These are phyloP conservation scores for Apiotrichum domesticum DNA, from an alignment of 1,284 basidiomycete species.

Conservation along the genomic window DNA sequence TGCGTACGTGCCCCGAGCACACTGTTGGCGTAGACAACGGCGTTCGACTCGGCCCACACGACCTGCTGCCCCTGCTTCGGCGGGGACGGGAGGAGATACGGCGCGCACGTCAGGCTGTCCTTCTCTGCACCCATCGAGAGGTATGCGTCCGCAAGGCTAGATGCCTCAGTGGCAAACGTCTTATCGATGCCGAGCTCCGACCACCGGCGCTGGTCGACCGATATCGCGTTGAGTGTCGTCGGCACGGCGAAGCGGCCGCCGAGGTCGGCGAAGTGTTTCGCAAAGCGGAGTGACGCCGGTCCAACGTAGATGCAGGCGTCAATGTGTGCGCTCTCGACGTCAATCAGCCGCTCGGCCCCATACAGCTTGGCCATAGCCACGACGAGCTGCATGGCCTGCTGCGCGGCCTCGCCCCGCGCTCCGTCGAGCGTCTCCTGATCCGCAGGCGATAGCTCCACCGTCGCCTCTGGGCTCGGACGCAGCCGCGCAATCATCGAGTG, in stretches of 20 bases:
- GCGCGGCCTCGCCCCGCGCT: background rate
- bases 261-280: slow-evolving; percentile 3
- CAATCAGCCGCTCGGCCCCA: slow-evolving; percentile 3
- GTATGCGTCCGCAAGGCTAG: slow-evolving; percentile 3
- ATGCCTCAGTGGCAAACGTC: background rate
- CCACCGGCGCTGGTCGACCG: slow-evolving; percentile 6
- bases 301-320: slow-evolving; percentile 14
- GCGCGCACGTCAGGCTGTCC: slow-evolving; percentile 7
- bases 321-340: slow-evolving; percentile 5
- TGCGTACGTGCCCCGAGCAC: slow-evolving; percentile 12
- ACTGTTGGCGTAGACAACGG: slow-evolving; percentile 9
- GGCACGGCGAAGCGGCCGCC: slow-evolving; percentile 9
- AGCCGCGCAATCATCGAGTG: background rate
- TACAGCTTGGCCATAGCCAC: slow-evolving; percentile 8
- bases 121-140: slow-evolving; percentile 1
- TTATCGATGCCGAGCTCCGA: background rate
- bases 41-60: slow-evolving; percentile 12
- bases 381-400: slow-evolving; percentile 8
- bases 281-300: slow-evolving; percentile 9
- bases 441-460: background rate
- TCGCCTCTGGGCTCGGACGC: background rate
- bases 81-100: slow-evolving; percentile 10
- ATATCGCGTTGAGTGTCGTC: slow-evolving; percentile 11
- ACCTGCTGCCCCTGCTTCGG: background rate
- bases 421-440: slow-evolving; percentile 4